A percentile compares a stretch with the other conserved stretches of the same genome.
Conservation (phyloP, 805 yeast genomes). For the Candida manassasensis region DNA sequence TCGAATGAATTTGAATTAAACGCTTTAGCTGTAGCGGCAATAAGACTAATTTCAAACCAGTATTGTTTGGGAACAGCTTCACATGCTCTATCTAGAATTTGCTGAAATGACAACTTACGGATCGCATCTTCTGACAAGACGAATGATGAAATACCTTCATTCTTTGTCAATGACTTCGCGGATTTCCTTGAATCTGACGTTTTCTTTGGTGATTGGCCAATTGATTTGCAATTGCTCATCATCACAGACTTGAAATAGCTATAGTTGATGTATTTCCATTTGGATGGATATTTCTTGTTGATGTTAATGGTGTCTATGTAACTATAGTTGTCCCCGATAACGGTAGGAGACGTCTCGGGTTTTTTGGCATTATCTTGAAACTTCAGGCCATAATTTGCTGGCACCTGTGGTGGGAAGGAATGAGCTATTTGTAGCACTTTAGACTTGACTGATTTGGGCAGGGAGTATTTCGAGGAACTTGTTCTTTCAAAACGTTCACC, state of each 20-base stretch:
- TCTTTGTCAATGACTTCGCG: conserved; percentile 2
- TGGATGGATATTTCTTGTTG: conserved; percentile 44
- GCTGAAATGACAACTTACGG: conserved; percentile 49
- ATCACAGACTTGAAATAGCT: conserved; percentile 37
- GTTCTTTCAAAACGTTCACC: conserved; percentile 56
- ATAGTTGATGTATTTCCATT: conserved; percentile 54
- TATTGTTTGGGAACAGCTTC: conserved; percentile 55
- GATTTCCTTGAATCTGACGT: not conserved
- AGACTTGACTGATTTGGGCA: conserved; percentile 41
- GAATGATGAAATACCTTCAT: conserved; percentile 51
- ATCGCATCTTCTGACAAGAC: conserved; percentile 53
- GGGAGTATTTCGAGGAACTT: conserved; percentile 37
- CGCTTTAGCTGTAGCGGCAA: conserved; percentile 65
- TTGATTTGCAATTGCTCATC: conserved; percentile 4
- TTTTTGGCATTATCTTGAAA: conserved; percentile 9
- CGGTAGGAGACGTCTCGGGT: conserved; percentile 15
- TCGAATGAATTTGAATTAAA: conserved; percentile 56
- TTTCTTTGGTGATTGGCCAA: conserved; percentile 3
- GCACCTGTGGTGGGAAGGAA: conserved; percentile 46
- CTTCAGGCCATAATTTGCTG: conserved; percentile 31
- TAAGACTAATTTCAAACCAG: conserved; percentile 59
- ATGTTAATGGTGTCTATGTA: conserved; percentile 42
- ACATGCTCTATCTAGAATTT: conserved; percentile 58
- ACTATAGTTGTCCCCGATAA: conserved; percentile 38
- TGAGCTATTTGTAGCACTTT: conserved; percentile 51